phyloP scores from a whole-genome alignment of 2,329 filamentous ascomycete species.

The Trichoderma atrobrunneum region DNA sequence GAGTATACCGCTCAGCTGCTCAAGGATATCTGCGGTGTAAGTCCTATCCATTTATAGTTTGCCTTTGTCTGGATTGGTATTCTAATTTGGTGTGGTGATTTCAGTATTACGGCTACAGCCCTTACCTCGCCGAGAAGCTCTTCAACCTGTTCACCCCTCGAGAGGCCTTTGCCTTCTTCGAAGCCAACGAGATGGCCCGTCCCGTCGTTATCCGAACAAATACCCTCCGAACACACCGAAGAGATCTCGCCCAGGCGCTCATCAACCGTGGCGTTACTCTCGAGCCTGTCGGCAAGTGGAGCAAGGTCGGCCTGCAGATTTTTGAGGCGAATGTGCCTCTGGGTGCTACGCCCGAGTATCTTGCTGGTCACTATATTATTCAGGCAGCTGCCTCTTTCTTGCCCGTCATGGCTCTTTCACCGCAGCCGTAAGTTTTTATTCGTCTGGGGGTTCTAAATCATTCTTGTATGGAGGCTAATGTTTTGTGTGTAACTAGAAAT shows the following conservation, averaged over 20 bases:
- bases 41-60: not conserved
- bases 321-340: conserved; percentile 85
- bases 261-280: conserved; percentile 96
- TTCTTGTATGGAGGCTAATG: not conserved
- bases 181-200: conserved; percentile 92
- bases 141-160: conserved; percentile 87
- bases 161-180: conserved; percentile 97
- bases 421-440: conserved; percentile 54
- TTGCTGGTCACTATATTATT: conserved; percentile 95
- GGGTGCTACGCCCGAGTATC: conserved; percentile 94
- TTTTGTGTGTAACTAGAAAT: conserved; percentile 46
- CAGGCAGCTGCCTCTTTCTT: conserved; percentile 96
- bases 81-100: not conserved
- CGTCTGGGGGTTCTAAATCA: not conserved
- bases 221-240: conserved; percentile 73
- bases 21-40: conserved; percentile 76
- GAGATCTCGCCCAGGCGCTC: conserved; percentile 84
- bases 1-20: conserved; percentile 87
- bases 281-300: conserved; percentile 97
- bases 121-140: conserved; percentile 93
- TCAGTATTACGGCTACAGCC: conserved; percentile 88
- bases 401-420: conserved; percentile 94
- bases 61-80: not conserved
- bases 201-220: conserved; percentile 97
- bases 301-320: conserved; percentile 93